These are phyloP conservation scores for Thelephora terrestris DNA, from an alignment of 1,284 basidiomycete species.

Conservation along the genomic window DNA sequence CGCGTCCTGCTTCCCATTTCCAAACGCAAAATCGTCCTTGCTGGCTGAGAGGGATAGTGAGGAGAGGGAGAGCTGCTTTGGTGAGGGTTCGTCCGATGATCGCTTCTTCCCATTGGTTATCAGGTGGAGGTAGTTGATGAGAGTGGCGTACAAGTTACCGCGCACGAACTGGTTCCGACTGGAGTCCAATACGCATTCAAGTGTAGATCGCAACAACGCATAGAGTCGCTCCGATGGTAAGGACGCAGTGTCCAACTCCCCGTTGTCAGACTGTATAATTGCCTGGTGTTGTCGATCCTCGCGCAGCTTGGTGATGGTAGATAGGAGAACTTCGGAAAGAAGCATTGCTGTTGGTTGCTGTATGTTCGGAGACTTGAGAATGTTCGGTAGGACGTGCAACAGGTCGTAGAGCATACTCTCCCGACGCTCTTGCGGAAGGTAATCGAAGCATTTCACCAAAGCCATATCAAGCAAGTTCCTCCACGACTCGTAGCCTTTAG, in stretches of 20 bases:
- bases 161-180: slow-evolving; percentile 83
- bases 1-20: neutral
- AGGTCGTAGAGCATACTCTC: slow-evolving; percentile 86
- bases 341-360: slow-evolving; percentile 70
- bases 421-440: slow-evolving; percentile 68
- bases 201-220: slow-evolving; percentile 62
- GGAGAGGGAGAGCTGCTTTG: slow-evolving; percentile 19
- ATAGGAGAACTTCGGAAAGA: slow-evolving; percentile 74
- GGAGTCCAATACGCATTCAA: slow-evolving; percentile 71
- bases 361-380: slow-evolving; percentile 48
- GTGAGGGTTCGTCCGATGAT: slow-evolving; percentile 7
- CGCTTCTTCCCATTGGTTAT: slow-evolving; percentile 21
- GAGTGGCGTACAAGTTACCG: slow-evolving; percentile 91
- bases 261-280: slow-evolving; percentile 51
- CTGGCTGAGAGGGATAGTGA: slow-evolving; percentile 25
- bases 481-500: slow-evolving; percentile 74
- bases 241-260: slow-evolving; percentile 49
- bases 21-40: slow-evolving; percentile 29
- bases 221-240: slow-evolving; percentile 76
- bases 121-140: slow-evolving; percentile 85
- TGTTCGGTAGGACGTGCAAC: slow-evolving; percentile 62
- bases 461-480: slow-evolving; percentile 73
- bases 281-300: slow-evolving; percentile 65
- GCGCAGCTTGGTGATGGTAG: slow-evolving; percentile 76
- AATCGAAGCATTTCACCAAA: slow-evolving; percentile 75